phyloP scores from a whole-genome alignment of 192 early-diverging fungal genomes.

The Radiomyces spectabilis region DNA sequence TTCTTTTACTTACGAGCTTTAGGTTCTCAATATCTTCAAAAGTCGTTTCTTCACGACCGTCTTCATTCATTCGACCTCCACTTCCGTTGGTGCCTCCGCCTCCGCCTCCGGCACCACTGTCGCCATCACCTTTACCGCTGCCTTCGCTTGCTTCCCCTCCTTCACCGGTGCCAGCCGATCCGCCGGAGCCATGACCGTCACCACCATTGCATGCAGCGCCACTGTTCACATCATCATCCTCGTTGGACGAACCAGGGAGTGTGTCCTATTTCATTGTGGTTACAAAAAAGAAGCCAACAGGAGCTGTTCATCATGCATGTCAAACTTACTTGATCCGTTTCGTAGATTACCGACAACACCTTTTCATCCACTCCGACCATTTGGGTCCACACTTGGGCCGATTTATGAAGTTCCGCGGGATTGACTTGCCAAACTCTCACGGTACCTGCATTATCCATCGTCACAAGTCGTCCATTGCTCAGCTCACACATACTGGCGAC shows the following conservation, averaged over 20 bases:
- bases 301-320: background rate
- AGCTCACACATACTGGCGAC: slow-evolving; percentile 47
- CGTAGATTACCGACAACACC: slow-evolving; percentile 45
- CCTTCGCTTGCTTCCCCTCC: slow-evolving; percentile 19
- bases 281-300: background rate
- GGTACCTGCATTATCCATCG: slow-evolving; percentile 50
- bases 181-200: background rate
- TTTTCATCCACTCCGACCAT: slow-evolving; percentile 52
- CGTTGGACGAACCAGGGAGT: no score
- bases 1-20: slow-evolving; percentile 43
- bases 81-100: slow-evolving; percentile 32
- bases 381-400: slow-evolving; percentile 53
- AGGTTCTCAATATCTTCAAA: slow-evolving; percentile 50
- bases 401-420: slow-evolving; percentile 39
- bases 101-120: slow-evolving; percentile 28
- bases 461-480: slow-evolving; percentile 41
- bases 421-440: slow-evolving; percentile 55
- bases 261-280: no score
- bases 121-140: slow-evolving; percentile 23
- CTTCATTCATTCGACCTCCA: slow-evolving; percentile 37
- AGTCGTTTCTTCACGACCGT: slow-evolving; percentile 40
- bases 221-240: background rate
- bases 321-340: slow-evolving; percentile 36
- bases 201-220: slow-evolving; percentile 1
- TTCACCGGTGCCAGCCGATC: slow-evolving; percentile 10